Evolutionary conservation across 306 rosid species (phyloP).

Genomic region (Medicago lupulina): DNA sequence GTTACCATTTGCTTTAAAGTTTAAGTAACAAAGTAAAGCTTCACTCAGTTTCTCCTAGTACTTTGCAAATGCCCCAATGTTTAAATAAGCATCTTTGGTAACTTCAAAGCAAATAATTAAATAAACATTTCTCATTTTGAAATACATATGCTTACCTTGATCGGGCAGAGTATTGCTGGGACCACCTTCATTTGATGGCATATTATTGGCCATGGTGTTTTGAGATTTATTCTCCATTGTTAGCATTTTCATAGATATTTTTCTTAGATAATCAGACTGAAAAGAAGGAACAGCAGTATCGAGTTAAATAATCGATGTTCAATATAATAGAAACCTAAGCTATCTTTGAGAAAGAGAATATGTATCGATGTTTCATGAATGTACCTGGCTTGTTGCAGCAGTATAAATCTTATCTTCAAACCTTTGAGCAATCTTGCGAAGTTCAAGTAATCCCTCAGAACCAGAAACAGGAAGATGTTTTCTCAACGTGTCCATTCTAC

Average conservation of each 20-base stretch:
- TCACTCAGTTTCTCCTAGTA: no score
- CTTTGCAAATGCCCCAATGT: no score
- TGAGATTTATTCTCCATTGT: conserved; percentile 67
- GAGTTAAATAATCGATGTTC: conserved; percentile 22
- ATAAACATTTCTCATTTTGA: conserved; percentile 3
- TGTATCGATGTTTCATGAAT: no score
- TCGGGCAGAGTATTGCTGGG: conserved; percentile 60
- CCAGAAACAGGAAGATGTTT: conserved; percentile 72
- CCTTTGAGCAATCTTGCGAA: conserved; percentile 70
- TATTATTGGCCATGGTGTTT: conserved; percentile 44
- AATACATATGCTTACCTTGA: conserved; percentile 54
- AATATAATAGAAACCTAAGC: not conserved
- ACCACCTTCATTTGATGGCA: conserved; percentile 55
- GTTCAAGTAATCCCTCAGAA: conserved; percentile 65
- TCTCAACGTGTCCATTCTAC: conserved; percentile 76
- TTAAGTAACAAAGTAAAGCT: no score
- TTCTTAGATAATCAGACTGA: conserved; percentile 53
- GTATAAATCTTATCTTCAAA: conserved; percentile 79
- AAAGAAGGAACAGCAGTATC: conserved; percentile 15
- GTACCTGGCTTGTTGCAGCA: conserved; percentile 74
- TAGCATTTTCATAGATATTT: conserved; percentile 52
- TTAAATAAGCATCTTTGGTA: no score
- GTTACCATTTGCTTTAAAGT: no score
- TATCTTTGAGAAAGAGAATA: not conserved
- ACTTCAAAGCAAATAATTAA: no score